phyloP scores from a whole-genome alignment of 768 basidiomycete genomes.

The Dioszegia crocea region DNA sequence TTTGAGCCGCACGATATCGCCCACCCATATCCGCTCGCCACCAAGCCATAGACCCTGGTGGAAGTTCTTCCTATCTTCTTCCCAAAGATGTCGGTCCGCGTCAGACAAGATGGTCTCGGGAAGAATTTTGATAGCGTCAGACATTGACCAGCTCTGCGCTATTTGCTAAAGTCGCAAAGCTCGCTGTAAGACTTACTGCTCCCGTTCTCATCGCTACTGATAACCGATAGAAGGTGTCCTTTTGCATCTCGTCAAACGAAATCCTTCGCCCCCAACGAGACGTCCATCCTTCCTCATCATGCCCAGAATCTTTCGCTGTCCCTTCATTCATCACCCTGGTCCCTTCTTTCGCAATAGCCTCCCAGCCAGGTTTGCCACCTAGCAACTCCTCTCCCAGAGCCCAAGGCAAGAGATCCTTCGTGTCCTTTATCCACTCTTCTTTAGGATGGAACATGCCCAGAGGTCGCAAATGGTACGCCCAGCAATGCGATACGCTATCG shows the following conservation, averaged over 20 bases:
- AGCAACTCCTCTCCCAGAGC: slow-evolving; percentile 31
- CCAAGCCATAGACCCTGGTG: slow-evolving; percentile 74
- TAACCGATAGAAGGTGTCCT: slow-evolving; percentile 19
- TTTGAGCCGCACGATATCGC: slow-evolving; percentile 70
- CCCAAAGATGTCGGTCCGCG: slow-evolving; percentile 22
- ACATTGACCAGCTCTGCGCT: slow-evolving; percentile 30
- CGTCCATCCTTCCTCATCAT: slow-evolving; percentile 15
- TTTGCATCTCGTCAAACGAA: slow-evolving; percentile 18
- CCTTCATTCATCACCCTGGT: slow-evolving; percentile 1
- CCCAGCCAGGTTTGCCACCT: slow-evolving; percentile 33
- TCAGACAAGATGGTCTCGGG: slow-evolving; percentile 17
- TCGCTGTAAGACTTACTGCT: slow-evolving; percentile 21
- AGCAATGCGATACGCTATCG: background rate
- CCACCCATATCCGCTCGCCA: slow-evolving; percentile 78
- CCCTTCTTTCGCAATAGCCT: slow-evolving; percentile 17
- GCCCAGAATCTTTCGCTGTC: background rate
- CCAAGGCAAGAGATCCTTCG: slow-evolving; percentile 31
- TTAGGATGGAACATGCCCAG: slow-evolving; percentile 29
- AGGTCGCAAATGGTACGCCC: slow-evolving; percentile 34
- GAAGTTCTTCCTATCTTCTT: slow-evolving; percentile 22
- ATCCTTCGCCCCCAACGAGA: slow-evolving; percentile 23
- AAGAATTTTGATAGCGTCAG: slow-evolving; percentile 34
- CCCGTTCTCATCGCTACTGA: slow-evolving; percentile 31
- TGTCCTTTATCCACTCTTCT: slow-evolving; percentile 22
- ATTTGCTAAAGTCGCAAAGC: slow-evolving; percentile 16